phyloP scores from a whole-genome alignment of 1,139 yeast genomes.

The Kodamaea ohmeri region DNA sequence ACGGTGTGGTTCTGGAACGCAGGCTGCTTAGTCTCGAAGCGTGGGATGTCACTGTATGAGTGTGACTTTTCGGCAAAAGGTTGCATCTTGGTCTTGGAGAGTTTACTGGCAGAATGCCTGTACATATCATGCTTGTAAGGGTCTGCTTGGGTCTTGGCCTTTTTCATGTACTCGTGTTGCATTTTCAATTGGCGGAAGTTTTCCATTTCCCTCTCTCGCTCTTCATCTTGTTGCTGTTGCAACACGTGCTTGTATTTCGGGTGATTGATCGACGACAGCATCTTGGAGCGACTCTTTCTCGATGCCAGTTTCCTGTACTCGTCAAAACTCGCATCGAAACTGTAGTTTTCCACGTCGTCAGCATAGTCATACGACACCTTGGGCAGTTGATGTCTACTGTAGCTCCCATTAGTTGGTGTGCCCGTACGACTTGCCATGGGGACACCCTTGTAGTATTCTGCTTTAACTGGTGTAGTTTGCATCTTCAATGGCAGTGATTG shows the following conservation, averaged over 20 bases:
- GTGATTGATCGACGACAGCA: conserved; percentile 21
- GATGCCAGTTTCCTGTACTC: conserved; percentile 14
- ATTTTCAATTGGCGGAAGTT: conserved; percentile 31
- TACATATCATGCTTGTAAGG: neutral
- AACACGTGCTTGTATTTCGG: conserved; percentile 21
- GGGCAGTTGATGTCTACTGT: conserved; percentile 13
- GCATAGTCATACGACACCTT: conserved; percentile 21
- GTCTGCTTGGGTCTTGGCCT: conserved; percentile 13
- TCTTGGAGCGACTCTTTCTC: conserved; percentile 19
- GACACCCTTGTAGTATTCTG: conserved; percentile 13
- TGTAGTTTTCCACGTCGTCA: conserved; percentile 19
- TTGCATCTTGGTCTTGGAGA: conserved; percentile 1
- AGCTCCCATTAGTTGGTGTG: conserved; percentile 18
- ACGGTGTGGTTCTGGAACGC: conserved; percentile 26
- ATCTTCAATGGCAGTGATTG: conserved; percentile 16
- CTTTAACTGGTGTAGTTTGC: conserved; percentile 20
- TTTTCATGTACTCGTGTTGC: conserved; percentile 30
- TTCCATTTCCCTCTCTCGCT: conserved; percentile 34
- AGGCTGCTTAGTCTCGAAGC: conserved; percentile 9
- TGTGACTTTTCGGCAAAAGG: conserved; percentile 13
- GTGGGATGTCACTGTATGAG: conserved; percentile 18
- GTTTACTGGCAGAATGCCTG: neutral
- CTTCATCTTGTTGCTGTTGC: conserved; percentile 20
- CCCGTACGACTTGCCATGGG: conserved; percentile 15
- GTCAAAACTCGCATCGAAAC: conserved; percentile 29